These are phyloP conservation scores for Trifolium dubium DNA, from an alignment of 306 rosid genomes.

Conservation along the genomic window DNA sequence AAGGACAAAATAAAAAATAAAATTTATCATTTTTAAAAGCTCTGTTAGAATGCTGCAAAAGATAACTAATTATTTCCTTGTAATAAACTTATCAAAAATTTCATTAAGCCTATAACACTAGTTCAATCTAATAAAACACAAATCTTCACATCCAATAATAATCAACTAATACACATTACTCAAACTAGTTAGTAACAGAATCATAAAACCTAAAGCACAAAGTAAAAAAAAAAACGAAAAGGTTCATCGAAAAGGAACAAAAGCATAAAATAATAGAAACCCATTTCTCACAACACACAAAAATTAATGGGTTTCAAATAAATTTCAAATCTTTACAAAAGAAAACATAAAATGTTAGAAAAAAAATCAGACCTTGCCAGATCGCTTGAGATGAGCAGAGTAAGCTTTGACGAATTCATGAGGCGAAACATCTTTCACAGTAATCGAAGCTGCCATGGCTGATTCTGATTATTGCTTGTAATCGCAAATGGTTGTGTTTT, in stretches of 20 bases:
- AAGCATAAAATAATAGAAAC: neutral
- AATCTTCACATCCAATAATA: neutral
- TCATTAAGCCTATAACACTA: neutral
- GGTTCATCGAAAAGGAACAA: neutral
- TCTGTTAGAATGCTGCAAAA: neutral
- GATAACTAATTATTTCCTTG: neutral
- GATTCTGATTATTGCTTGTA: neutral
- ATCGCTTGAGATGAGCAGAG: slow-evolving; percentile 44
- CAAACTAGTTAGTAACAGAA: neutral
- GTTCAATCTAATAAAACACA: neutral
- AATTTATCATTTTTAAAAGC: neutral
- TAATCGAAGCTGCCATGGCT: slow-evolving; percentile 42
- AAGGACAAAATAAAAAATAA: too few species aligned
- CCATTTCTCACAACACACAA: neutral
- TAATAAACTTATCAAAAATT: neutral
- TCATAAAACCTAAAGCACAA: neutral
- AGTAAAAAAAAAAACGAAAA: neutral
- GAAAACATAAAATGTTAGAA: neutral
- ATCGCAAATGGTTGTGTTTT: neutral
- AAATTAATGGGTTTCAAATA: neutral
- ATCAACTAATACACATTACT: neutral
- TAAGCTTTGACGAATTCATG: slow-evolving; percentile 47
- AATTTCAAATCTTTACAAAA: neutral
- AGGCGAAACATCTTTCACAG: slow-evolving; percentile 48
- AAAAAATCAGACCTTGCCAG: slow-evolving; percentile 40